Percentiles rank a stretch among this genome's conserved stretches.
phyloP scores from a whole-genome alignment of 2,329 filamentous ascomycete genomes.

The Fusarium xylarioides region DNA sequence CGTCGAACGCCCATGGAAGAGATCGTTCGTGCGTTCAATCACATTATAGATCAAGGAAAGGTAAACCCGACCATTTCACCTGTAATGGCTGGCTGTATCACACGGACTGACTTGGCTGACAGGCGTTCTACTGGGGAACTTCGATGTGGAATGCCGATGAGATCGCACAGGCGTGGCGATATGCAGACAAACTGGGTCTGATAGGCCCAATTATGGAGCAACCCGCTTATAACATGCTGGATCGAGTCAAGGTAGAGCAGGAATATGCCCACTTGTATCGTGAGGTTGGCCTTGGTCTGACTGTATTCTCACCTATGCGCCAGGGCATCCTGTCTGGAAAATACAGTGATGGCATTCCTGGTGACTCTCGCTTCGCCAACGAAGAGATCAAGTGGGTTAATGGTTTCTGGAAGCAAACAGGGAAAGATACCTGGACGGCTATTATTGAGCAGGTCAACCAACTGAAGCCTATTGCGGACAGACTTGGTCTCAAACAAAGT shows the following conservation, averaged over 20 bases:
- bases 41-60: conserved; percentile 71
- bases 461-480: conserved; percentile 70
- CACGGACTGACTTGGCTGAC: background rate
- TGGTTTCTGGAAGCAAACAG: conserved; percentile 61
- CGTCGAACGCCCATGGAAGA: conserved; percentile 75
- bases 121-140: conserved; percentile 77
- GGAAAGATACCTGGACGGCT: conserved; percentile 62
- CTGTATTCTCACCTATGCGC: conserved; percentile 68
- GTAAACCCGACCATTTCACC: background rate
- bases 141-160: conserved; percentile 74
- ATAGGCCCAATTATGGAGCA: conserved; percentile 74
- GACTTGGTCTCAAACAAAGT: conserved; percentile 66
- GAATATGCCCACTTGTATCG: conserved; percentile 70
- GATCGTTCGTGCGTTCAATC: conserved; percentile 75
- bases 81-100: background rate
- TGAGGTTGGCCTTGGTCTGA: conserved; percentile 68
- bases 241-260: conserved; percentile 68
- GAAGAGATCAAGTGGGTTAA: conserved; percentile 65
- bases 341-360: conserved; percentile 70
- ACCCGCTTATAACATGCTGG: conserved; percentile 72
- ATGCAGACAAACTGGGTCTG: conserved; percentile 67
- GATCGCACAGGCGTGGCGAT: conserved; percentile 69
- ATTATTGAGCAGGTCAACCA: conserved; percentile 68
- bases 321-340: conserved; percentile 71
- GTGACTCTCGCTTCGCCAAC: conserved; percentile 66